phyloP scores from a whole-genome alignment of 192 early-diverging fungal species.

The Coemansia erecta region DNA sequence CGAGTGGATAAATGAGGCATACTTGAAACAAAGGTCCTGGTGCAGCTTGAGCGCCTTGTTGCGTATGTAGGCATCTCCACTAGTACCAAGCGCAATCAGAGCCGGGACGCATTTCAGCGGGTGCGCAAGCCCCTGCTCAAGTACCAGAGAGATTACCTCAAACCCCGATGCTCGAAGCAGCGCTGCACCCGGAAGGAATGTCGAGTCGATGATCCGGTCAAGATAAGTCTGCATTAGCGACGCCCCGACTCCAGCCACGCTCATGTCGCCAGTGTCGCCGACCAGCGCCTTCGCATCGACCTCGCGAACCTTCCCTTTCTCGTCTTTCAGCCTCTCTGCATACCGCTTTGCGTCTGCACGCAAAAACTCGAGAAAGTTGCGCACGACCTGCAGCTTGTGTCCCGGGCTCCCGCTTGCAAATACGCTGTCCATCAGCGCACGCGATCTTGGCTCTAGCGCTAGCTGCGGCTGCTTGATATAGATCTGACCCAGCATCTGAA shows the following conservation, averaged over 20 bases:
- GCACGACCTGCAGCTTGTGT: conserved; percentile 69
- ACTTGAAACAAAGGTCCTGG: conserved; percentile 73
- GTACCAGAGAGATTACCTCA: conserved; percentile 75
- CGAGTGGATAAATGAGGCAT: conserved; percentile 85
- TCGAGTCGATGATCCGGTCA: conserved; percentile 68
- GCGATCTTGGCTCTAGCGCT: conserved; percentile 56
- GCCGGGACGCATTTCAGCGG: conserved; percentile 89
- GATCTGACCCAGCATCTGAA: conserved; percentile 68
- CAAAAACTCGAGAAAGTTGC: conserved; percentile 70
- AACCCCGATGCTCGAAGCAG: conserved; percentile 71
- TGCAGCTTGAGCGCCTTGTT: conserved; percentile 74
- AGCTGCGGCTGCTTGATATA: conserved; percentile 69
- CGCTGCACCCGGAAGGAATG: conserved; percentile 55
- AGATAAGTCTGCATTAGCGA: conserved; percentile 90
- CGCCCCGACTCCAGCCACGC: conserved; percentile 81
- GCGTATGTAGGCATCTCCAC: conserved; percentile 59
- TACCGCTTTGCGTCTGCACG: conserved; percentile 60
- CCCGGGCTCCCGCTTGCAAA: conserved; percentile 51
- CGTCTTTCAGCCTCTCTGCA: conserved; percentile 46
- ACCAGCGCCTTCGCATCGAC: conserved; percentile 76
- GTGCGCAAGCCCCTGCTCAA: conserved; percentile 90
- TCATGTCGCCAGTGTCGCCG: conserved; percentile 79
- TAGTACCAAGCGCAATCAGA: conserved; percentile 81
- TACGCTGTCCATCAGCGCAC: conserved; percentile 64
- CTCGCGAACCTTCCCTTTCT: conserved; percentile 31